Conservation (phyloP, 2,329 filamentous ascomycete genomes). For the Aphanoascus verrucosus region DNA sequence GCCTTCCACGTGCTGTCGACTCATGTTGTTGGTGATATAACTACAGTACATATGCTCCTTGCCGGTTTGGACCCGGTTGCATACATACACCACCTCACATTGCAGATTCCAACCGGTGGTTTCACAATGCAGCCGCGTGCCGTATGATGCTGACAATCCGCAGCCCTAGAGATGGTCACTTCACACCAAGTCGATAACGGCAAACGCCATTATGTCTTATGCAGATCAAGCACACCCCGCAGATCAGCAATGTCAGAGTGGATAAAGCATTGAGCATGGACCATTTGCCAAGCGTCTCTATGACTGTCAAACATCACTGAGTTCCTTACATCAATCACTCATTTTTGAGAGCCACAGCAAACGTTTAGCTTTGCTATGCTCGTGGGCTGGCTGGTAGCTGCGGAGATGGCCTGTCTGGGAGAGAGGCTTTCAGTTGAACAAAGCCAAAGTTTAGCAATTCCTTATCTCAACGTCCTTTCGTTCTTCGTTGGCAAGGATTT, state of each 20-base stretch:
- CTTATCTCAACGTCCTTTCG: no score
- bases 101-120: no score
- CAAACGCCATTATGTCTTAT: background rate
- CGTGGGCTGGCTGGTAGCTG: no score
- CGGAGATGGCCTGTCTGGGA: background rate
- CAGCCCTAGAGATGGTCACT: background rate
- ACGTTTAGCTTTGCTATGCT: no score
- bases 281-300: background rate
- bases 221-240: constrained; percentile 1
- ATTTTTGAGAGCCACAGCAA: no score
- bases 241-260: background rate
- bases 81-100: background rate
- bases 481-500: background rate
- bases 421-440: no score
- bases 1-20: no score
- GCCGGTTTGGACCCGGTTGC: background rate
- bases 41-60: no score
- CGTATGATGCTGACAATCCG: background rate
- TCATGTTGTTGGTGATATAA: no score
- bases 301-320: background rate
- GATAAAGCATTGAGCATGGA: constrained; percentile 1
- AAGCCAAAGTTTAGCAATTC: no score
- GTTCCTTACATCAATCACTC: no score
- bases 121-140: background rate
- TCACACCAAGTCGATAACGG: background rate